Evolutionary conservation across 345 rosid species (phyloP).

Genomic region (Sisymbrium irio): DNA sequence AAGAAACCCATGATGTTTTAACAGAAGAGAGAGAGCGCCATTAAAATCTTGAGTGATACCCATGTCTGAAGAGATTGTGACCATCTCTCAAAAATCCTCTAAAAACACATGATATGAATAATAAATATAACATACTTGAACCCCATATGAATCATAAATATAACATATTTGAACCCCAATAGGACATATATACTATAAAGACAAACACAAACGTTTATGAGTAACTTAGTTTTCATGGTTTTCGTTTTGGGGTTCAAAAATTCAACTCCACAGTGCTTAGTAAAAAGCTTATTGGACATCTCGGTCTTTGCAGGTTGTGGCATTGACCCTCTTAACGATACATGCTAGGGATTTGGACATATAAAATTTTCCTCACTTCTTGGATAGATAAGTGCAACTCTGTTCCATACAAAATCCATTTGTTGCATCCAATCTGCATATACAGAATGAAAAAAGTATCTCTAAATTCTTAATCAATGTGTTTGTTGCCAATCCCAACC

Average conservation of each 20-base stretch:
- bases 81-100: conserved; percentile 38
- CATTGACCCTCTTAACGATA: conserved; percentile 45
- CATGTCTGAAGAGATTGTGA: conserved; percentile 51
- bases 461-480: conserved; percentile 1
- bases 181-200: background rate
- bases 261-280: conserved; percentile 37
- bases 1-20: conserved; percentile 58
- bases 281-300: background rate
- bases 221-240: conserved; percentile 16
- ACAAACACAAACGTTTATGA: conserved; percentile 39
- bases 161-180: background rate
- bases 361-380: conserved; percentile 40
- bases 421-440: conserved; percentile 69
- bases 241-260: conserved; percentile 32
- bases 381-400: conserved; percentile 44
- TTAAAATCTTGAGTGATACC: conserved; percentile 62
- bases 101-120: no score
- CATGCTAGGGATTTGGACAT: conserved; percentile 48
- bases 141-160: background rate
- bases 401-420: conserved; percentile 52
- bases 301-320: conserved; percentile 39
- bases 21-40: conserved; percentile 99
- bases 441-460: conserved; percentile 4
- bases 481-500: conserved; percentile 12
- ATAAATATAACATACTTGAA: no score